phyloP scores from a whole-genome alignment of 371 early-diverging fungal genomes.

The Rhizopus arrhizus region DNA sequence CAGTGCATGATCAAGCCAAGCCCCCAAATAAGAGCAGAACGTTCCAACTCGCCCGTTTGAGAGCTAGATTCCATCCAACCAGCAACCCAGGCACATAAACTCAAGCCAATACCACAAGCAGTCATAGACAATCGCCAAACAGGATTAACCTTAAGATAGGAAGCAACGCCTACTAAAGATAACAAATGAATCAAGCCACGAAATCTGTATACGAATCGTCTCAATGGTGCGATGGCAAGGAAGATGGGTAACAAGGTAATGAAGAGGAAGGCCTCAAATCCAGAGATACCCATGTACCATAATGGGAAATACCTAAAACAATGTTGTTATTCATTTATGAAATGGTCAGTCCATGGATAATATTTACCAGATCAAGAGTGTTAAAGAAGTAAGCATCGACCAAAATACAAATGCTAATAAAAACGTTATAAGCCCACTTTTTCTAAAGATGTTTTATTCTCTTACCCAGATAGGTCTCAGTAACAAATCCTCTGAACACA shows the following conservation, averaged over 20 bases:
- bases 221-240: slow-evolving; percentile 65
- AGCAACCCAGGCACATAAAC: slow-evolving; percentile 61
- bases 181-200: slow-evolving; percentile 62
- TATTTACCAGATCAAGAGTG: slow-evolving; percentile 74
- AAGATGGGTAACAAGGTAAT: slow-evolving; percentile 62
- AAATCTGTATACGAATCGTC: slow-evolving; percentile 56
- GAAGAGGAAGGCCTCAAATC: slow-evolving; percentile 75
- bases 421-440: slow-evolving; percentile 8
- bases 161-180: slow-evolving; percentile 66
- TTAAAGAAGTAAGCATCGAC: slow-evolving; percentile 77
- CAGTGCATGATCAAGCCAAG: slow-evolving; percentile 70
- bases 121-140: slow-evolving; percentile 62
- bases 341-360: background rate
- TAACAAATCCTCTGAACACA: slow-evolving; percentile 38
- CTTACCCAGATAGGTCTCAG: slow-evolving; percentile 64
- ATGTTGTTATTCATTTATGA: background rate
- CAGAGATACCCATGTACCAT: slow-evolving; percentile 86
- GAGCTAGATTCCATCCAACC: slow-evolving; percentile 59
- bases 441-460: background rate
- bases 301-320: slow-evolving; percentile 68
- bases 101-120: slow-evolving; percentile 62
- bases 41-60: slow-evolving; percentile 60
- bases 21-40: slow-evolving; percentile 64
- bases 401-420: slow-evolving; percentile 72
- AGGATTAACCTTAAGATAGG: slow-evolving; percentile 63